Conservation (phyloP, 2,329 filamentous ascomycete species). For the Talaromyces rugulosus region DNA sequence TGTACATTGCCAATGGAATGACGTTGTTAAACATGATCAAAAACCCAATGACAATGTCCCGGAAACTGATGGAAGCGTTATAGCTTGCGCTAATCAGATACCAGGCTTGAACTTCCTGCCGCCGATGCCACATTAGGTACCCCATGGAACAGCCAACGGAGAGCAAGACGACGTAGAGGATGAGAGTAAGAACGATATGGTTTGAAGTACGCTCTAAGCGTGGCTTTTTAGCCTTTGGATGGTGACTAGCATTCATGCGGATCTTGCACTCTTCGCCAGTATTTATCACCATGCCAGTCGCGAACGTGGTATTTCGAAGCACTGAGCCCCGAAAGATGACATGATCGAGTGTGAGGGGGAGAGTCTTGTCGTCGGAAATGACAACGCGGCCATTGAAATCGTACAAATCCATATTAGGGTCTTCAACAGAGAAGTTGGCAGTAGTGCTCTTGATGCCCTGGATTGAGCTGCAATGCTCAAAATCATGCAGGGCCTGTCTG, state of each 20-base stretch:
- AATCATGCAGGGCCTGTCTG: too few species aligned
- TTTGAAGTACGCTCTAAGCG: conserved; percentile 72
- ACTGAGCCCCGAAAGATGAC: conserved; percentile 73
- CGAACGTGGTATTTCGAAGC: conserved; percentile 66
- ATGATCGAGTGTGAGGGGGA: conserved; percentile 67
- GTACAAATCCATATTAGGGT: conserved; percentile 56
- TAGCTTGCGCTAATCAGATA: conserved; percentile 58
- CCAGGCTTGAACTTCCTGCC: conserved; percentile 59
- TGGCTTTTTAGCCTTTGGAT: conserved; percentile 74
- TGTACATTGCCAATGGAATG: conserved; percentile 79
- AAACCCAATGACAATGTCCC: conserved; percentile 71
- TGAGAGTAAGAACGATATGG: conserved; percentile 71
- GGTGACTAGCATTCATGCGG: conserved; percentile 84
- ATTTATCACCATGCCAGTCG: conserved; percentile 72
- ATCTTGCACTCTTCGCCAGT: conserved; percentile 88
- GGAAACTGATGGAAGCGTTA: conserved; percentile 50
- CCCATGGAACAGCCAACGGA: conserved; percentile 35
- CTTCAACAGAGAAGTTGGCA: conserved; percentile 49
- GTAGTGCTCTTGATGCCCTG: conserved; percentile 51
- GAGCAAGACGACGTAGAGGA: conserved; percentile 60
- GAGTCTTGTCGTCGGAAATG: conserved; percentile 41
- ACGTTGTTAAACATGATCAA: conserved; percentile 88
- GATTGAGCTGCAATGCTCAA: conserved; percentile 43
- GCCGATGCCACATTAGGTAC: conserved; percentile 64
- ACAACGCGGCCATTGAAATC: conserved; percentile 54